Conservation (phyloP, 2,329 filamentous ascomycete genomes). For the Pseudocercospora eumusae region DNA sequence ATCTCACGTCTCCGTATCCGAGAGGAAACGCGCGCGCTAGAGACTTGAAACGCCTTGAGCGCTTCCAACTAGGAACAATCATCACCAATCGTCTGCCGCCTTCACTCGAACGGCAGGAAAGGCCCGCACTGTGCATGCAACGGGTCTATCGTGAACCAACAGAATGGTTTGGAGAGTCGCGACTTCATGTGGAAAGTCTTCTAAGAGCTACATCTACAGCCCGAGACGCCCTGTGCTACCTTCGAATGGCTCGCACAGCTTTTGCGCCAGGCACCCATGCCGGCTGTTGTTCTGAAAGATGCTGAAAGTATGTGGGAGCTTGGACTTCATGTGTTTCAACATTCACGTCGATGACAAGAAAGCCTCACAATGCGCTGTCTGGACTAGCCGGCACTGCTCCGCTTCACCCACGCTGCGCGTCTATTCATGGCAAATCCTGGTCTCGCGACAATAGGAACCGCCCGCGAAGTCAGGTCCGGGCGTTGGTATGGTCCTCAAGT, state of each 20-base stretch:
- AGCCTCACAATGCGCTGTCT: slow-evolving; percentile 10
- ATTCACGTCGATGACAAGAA: slow-evolving; percentile 5
- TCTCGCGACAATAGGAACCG: slow-evolving; percentile 34
- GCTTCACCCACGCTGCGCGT: slow-evolving; percentile 22
- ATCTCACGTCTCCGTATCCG: slow-evolving; percentile 6
- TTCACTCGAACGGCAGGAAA: slow-evolving; percentile 11
- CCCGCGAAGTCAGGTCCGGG: slow-evolving; percentile 20
- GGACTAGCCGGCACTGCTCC: slow-evolving; percentile 11
- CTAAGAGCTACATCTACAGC: slow-evolving; percentile 3
- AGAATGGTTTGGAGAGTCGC: slow-evolving; percentile 1
- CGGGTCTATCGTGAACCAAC: slow-evolving; percentile 14
- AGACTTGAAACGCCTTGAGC: slow-evolving; percentile 17
- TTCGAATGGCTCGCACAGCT: slow-evolving; percentile 12
- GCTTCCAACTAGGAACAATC: slow-evolving; percentile 18
- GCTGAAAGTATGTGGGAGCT: slow-evolving; percentile 1
- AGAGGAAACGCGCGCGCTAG: slow-evolving; percentile 4
- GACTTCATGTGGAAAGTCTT: slow-evolving; percentile 10
- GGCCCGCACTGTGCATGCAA: slow-evolving; percentile 14
- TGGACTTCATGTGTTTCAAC: slow-evolving; percentile 16
- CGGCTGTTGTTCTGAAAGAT: neutral
- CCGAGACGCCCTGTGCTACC: slow-evolving; percentile 17
- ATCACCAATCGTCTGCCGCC: slow-evolving; percentile 14
- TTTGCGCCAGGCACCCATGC: slow-evolving; percentile 8
- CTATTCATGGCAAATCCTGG: slow-evolving; percentile 29
- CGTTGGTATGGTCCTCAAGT: slow-evolving; percentile 24